These are phyloP conservation scores for Bretschneidera sinensis DNA, from an alignment of 345 rosid genomes.

Conservation along the genomic window DNA sequence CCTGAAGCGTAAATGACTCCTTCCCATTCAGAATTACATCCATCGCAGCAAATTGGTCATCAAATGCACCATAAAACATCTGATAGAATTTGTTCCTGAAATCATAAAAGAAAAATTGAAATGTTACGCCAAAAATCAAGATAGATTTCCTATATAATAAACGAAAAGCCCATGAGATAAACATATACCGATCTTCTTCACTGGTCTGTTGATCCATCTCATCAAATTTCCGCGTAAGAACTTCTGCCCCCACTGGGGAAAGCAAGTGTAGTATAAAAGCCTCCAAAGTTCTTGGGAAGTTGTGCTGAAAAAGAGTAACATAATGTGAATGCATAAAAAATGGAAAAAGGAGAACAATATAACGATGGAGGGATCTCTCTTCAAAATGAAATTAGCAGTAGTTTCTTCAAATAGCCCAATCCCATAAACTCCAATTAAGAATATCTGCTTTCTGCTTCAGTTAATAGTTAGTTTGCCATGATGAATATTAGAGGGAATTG, in stretches of 20 bases:
- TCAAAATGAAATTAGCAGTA: neutral
- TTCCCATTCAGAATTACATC: slow-evolving; percentile 70
- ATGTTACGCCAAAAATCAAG: slow-evolving; percentile 9
- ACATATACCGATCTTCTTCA: slow-evolving; percentile 58
- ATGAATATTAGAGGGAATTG: neutral
- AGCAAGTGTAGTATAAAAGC: slow-evolving; percentile 77
- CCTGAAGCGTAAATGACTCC: slow-evolving; percentile 75
- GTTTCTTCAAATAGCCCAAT: slow-evolving; percentile 3
- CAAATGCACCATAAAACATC: slow-evolving; percentile 69
- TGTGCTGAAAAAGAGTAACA: slow-evolving; percentile 43
- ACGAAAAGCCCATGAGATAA: neutral
- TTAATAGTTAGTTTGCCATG: neutral
- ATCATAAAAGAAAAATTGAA: slow-evolving; percentile 18
- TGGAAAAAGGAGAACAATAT: neutral
- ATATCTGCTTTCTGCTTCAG: neutral
- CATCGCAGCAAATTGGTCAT: slow-evolving; percentile 87
- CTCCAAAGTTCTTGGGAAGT: slow-evolving; percentile 89
- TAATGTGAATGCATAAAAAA: slow-evolving; percentile 11
- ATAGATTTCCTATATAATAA: slow-evolving; percentile 9
- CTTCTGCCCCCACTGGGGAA: slow-evolving; percentile 81
- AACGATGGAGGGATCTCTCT: neutral
- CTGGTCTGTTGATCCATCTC: slow-evolving; percentile 55
- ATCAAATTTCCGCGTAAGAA: slow-evolving; percentile 75
- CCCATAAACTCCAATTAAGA: neutral
- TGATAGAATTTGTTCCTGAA: slow-evolving; percentile 72